Evolutionary conservation across 352 stramenopile genomes (phyloP).

Genomic region (Phytophthora citrophthora): DNA sequence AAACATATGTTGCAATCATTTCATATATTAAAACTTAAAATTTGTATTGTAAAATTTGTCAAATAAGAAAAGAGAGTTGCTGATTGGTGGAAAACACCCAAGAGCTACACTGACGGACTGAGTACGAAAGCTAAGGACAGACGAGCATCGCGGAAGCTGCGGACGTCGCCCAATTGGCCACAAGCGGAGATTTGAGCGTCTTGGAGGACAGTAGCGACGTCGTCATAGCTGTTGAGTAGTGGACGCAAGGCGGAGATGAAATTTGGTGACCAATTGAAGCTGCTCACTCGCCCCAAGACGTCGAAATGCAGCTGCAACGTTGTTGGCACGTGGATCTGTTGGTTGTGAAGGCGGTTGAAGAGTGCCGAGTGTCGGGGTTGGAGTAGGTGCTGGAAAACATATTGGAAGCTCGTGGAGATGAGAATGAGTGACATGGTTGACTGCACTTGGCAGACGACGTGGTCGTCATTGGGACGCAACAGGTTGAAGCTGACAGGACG

Average conservation of each 20-base stretch:
- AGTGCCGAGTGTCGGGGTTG: conserved; percentile 10
- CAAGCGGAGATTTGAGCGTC: conserved; percentile 20
- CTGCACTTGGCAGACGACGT: conserved; percentile 13
- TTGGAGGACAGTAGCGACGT: conserved; percentile 24
- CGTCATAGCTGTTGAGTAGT: conserved; percentile 24
- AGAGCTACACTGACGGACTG: conserved; percentile 3
- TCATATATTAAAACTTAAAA: background rate
- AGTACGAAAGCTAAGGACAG: conserved; percentile 21
- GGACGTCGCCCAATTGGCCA: conserved; percentile 18
- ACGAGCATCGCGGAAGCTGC: background rate
- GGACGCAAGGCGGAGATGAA: conserved; percentile 19
- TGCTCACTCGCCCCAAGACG: conserved; percentile 2
- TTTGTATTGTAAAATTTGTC: conserved; percentile 13
- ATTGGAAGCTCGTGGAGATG: conserved; percentile 2
- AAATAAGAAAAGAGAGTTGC: background rate
- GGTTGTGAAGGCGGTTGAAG: background rate
- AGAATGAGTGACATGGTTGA: conserved; percentile 18
- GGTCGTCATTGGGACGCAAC: background rate
- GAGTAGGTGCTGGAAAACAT: conserved; percentile 13
- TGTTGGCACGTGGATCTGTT: conserved; percentile 13
- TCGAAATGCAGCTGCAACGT: conserved; percentile 27
- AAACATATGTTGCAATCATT: conserved; percentile 1
- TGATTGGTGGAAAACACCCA: conserved; percentile 8
- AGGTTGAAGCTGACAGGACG: conserved; percentile 6
- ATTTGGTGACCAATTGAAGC: conserved; percentile 13